Conservation (phyloP, 164 flowering plant genomes). For the Tetrastigma voinierianum region DNA sequence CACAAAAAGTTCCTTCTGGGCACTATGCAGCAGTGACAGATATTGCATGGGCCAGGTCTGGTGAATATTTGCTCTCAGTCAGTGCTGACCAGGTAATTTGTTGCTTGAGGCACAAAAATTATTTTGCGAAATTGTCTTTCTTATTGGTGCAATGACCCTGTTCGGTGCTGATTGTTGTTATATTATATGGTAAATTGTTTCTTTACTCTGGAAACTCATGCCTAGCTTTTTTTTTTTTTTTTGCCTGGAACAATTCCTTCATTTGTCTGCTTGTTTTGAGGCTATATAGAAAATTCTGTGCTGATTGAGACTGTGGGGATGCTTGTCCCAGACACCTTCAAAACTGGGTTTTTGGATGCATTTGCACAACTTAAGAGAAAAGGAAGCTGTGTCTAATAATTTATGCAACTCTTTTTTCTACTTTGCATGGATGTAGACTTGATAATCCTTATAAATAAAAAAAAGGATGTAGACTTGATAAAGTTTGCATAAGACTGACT, state of each 20-base stretch:
- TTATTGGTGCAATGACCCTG: not conserved
- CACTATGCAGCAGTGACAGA: slow-evolving; percentile 86
- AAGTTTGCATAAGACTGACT: too few relatives aligned
- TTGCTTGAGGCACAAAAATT: not conserved
- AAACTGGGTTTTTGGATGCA: too few relatives aligned
- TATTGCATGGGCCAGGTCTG: slow-evolving; percentile 72
- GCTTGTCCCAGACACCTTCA: too few relatives aligned
- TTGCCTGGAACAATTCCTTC: not conserved
- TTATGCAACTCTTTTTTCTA: too few relatives aligned
- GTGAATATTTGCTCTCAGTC: slow-evolving; percentile 77
- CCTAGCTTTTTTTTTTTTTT: not conserved
- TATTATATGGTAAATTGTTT: not conserved
- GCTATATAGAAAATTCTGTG: too few relatives aligned
- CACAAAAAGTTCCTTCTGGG: slow-evolving; percentile 94
- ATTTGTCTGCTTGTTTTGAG: too few relatives aligned
- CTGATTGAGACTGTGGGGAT: too few relatives aligned
- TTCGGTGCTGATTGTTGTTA: not conserved
- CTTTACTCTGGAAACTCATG: not conserved
- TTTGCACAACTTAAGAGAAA: too few relatives aligned
- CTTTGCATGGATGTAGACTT: too few relatives aligned
- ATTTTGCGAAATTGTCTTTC: not conserved
- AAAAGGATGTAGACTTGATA: too few relatives aligned
- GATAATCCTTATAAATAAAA: too few relatives aligned
- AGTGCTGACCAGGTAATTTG: slow-evolving; percentile 90
- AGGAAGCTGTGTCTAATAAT: too few relatives aligned